Base-by-base conservation (phyloP, 2,329 filamentous ascomycete species). In the Talaromyces piceae region DNA sequence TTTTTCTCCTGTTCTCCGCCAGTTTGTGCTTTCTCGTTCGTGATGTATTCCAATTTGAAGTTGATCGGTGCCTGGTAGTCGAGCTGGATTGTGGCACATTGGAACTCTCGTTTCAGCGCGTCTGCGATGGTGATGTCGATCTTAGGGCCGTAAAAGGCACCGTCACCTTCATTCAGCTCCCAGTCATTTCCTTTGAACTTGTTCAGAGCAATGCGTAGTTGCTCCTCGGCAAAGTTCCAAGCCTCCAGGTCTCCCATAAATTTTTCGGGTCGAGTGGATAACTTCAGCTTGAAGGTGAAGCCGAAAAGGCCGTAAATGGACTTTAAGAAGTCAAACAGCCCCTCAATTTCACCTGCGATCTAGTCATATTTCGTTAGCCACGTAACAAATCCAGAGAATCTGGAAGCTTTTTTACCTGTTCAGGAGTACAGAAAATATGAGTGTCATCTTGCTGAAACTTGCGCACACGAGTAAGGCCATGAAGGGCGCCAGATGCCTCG, bases 101-200 rank as follows among this genome's bases (percentile, higher is more conserved):
- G 87, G 75, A 84, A 87, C 54, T 91, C 88, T 67, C 91, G 82
- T 70, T 83, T 83, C 59, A 96, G 76, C 43, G 88, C 88, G 70
- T 96, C 91, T 47, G 84, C 85, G 63, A 98, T 91, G 55, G 88
- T 94, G 64, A 98, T 93, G 63, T 98, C 93, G 61, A 97, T 95
- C 81, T 98, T 98, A 47, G 93, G 93, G 1, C 93, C 93, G 69
- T 98, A 98, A 74, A 97, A 98, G 49, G 93, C 93, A 65, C 93
- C 93, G 62, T 98, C 93, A 52, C 91, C 93, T 54, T 89, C 86
- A 71, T 97, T 95, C 47, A 95, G 77, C 68, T 88, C 86, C 93
- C 93, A 98, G 57, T 83, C 76, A 28, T 83, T 78, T 54, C 84
- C 72, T 51, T 81, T 78, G 69, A 96, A 97, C 56, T 84, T 79